These are phyloP conservation scores for Penicillium frequentans DNA, from an alignment of 2,329 filamentous ascomycete genomes.

Conservation along the genomic window DNA sequence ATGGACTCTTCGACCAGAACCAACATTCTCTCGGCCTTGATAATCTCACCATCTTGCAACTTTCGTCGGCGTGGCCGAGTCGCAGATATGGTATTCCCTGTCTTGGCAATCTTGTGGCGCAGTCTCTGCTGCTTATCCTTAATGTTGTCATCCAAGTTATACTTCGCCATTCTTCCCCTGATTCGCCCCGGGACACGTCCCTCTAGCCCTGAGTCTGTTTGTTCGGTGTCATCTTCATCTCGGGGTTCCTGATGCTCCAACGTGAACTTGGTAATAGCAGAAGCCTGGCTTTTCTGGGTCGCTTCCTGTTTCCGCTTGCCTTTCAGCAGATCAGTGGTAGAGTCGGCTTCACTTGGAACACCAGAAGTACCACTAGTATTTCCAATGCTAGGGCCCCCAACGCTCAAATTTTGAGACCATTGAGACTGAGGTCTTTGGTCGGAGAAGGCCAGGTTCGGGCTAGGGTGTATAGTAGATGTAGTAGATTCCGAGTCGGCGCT, in stretches of 20 bases:
- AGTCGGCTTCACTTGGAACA: slow-evolving; percentile 32
- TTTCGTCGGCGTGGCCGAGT: slow-evolving; percentile 38
- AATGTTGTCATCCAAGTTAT: slow-evolving; percentile 47
- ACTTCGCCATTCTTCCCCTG: slow-evolving; percentile 41
- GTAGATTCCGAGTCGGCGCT: slow-evolving; percentile 14
- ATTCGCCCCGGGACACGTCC: slow-evolving; percentile 18
- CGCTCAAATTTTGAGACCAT: slow-evolving; percentile 15
- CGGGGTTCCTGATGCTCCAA: slow-evolving; percentile 38
- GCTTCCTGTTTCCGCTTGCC: slow-evolving; percentile 21
- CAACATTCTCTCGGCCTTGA: slow-evolving; percentile 70
- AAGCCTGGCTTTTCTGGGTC: slow-evolving; percentile 15
- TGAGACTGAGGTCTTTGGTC: slow-evolving; percentile 5
- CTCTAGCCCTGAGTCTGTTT: slow-evolving; percentile 6
- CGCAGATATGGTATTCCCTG: slow-evolving; percentile 35
- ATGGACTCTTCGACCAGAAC: slow-evolving; percentile 59
- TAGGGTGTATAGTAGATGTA: slow-evolving; percentile 12
- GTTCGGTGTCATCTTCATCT: slow-evolving; percentile 24
- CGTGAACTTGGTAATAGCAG: slow-evolving; percentile 15
- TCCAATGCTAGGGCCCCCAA: slow-evolving; percentile 18
- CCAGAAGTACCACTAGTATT: slow-evolving; percentile 22
- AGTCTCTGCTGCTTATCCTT: slow-evolving; percentile 42
- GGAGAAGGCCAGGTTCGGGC: neutral
- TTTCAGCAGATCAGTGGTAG: slow-evolving; percentile 35
- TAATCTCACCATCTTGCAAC: slow-evolving; percentile 58
- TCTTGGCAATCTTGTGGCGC: slow-evolving; percentile 38